These are phyloP conservation scores for Phytophthora constricta DNA, from an alignment of 352 stramenopile genomes.

Conservation along the genomic window DNA sequence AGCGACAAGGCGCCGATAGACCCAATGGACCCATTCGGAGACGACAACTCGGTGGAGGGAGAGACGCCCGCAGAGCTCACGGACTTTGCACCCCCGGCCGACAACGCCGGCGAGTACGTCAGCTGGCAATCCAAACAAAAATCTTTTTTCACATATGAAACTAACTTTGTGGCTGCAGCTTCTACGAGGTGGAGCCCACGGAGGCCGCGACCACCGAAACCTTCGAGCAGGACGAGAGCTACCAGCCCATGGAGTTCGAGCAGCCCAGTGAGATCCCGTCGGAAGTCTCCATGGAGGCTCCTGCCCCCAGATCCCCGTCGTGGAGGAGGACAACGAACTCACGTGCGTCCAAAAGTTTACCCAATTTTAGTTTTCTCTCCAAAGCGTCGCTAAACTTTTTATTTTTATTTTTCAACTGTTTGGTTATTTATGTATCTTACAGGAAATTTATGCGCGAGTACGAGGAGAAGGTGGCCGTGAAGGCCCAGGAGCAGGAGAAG, in stretches of 20 bases:
- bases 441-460: conserved; percentile 82
- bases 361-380: too few relatives aligned
- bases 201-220: conserved; percentile 24
- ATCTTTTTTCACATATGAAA: conserved; percentile 3
- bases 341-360: conserved; percentile 54
- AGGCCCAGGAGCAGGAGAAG: conserved; percentile 77
- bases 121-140: not conserved
- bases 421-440: conserved; percentile 10
- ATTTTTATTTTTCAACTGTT: not conserved
- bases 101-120: conserved; percentile 63
- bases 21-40: conserved; percentile 73
- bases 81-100: conserved; percentile 64
- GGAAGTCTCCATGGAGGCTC: conserved; percentile 13
- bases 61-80: conserved; percentile 50
- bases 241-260: conserved; percentile 34
- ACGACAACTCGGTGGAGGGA: conserved; percentile 34
- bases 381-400: conserved; percentile 7
- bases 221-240: conserved; percentile 32
- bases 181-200: conserved; percentile 69
- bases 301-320: conserved; percentile 42
- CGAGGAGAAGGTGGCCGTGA: conserved; percentile 69
- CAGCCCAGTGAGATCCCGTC: not conserved
- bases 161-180: conserved; percentile 36
- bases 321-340: conserved; percentile 79
- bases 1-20: conserved; percentile 14